A percentile compares a stretch with the other conserved stretches of the same genome.
Conservation (phyloP, 2,329 filamentous ascomycete genomes). For the Ceratocystis albifundus region DNA sequence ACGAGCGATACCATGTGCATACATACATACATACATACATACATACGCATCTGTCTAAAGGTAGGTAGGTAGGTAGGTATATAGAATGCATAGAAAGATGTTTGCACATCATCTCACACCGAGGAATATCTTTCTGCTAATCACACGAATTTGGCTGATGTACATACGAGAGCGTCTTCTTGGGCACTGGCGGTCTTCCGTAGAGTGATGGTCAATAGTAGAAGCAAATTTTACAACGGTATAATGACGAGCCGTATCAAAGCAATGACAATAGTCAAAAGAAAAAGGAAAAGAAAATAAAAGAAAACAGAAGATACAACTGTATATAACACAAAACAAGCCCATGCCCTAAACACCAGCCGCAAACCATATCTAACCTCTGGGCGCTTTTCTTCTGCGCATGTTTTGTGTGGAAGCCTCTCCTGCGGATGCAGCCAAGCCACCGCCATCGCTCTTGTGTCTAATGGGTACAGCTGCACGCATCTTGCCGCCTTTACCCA, state of each 20-base stretch:
- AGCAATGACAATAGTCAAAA: constrained; percentile 1
- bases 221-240: not conserved
- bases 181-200: constrained; percentile 2
- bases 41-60: too few species aligned
- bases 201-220: not conserved
- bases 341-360: constrained; percentile 17
- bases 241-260: not conserved
- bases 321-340: constrained; percentile 16
- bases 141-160: not conserved
- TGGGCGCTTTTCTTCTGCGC: constrained; percentile 23
- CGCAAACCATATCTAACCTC: constrained; percentile 15
- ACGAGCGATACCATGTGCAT: too few species aligned
- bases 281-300: too few species aligned
- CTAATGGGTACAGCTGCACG: constrained; percentile 21
- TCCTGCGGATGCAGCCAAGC: constrained; percentile 2
- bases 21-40: too few species aligned
- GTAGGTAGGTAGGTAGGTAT: too few species aligned
- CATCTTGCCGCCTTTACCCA: constrained; percentile 20
- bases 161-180: not conserved
- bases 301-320: not conserved
- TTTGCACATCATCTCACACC: not conserved
- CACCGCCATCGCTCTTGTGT: constrained; percentile 22
- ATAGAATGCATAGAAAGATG: too few species aligned
- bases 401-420: constrained; percentile 11
- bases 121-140: not conserved